Conservation (phyloP, 1,139 yeast species). For the Scheffersomyces cryptocercus region DNA sequence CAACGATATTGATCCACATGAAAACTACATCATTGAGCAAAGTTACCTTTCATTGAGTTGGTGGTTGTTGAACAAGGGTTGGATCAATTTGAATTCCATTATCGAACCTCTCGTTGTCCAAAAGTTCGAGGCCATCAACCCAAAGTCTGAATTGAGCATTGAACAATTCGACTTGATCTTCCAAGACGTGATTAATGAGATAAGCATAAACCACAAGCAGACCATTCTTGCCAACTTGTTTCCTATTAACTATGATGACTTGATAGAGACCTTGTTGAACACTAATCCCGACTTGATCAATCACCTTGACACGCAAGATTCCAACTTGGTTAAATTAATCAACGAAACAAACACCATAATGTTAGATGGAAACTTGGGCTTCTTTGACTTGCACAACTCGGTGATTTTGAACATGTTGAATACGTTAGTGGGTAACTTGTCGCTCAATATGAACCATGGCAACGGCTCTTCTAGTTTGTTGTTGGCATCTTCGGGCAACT, state of each 20-base stretch:
- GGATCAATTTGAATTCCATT: constrained; percentile 57
- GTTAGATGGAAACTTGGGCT: constrained; percentile 12
- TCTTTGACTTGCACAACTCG: constrained; percentile 29
- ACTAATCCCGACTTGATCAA: constrained; percentile 46
- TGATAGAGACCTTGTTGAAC: constrained; percentile 45
- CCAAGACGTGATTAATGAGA: constrained; percentile 17
- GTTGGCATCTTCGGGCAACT: constrained; percentile 8
- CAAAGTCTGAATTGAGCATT: constrained; percentile 68
- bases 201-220: constrained; percentile 17
- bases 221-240: constrained; percentile 32
- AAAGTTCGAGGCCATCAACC: constrained; percentile 65
- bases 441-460: constrained; percentile 6
- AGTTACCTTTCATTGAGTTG: constrained; percentile 85
- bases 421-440: constrained; percentile 32
- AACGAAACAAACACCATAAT: constrained; percentile 43
- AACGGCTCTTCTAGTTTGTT: constrained; percentile 5
- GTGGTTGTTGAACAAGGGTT: constrained; percentile 93
- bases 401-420: constrained; percentile 30
- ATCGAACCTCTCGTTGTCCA: constrained; percentile 60
- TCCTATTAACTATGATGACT: constrained; percentile 42
- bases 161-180: constrained; percentile 50
- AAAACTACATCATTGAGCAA: constrained; percentile 65
- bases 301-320: constrained; percentile 39
- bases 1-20: constrained; percentile 20
- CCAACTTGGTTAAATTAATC: constrained; percentile 45